Base-by-base conservation (phyloP, 768 basidiomycete species). In the Nidula microcarpa region DNA sequence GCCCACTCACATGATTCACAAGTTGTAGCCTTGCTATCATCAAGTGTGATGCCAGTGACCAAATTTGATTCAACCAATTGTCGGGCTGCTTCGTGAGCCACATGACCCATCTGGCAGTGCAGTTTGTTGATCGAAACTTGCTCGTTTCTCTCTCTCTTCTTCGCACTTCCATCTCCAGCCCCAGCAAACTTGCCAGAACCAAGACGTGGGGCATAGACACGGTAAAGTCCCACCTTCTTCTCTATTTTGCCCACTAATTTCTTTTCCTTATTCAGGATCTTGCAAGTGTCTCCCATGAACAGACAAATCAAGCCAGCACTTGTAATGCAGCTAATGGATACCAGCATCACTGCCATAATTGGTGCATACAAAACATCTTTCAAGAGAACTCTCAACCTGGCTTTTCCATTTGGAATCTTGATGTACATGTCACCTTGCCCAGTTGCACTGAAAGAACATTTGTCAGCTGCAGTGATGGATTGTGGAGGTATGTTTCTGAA, bases 301-400 rank as follows among this genome's bases (percentile, higher is more conserved):
- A 55, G 61, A 8, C 56, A 44, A 1, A 56, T 30, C 34, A 61
- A 66, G 2, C 73, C 69, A 6, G 47, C 41, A 2, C 71, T 59
- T 45, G 73, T 69, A 9, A 74, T 62, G 32, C 54, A 47, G 3
- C 70, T 66, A 43, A 72, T 62, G 1, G 69, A 74, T 11, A 74
- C 55, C 5, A 76, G 63, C 7, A 68, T 75, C 53, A 70, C 73
- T 2, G 68, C 65, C 7, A 73, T 62, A 30, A 72, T 67, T 0
- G 68, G 73, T 5, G 71, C 65, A 51, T 74, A 73, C 6, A 74
- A 55, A 16, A 74, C 72, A 44, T 72, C 58, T 2, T 58, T 66
- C n/a, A 75, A 60, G 5, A 53, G 52, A 2, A 72, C 50, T 11
- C 63, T 50, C 0, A 60, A 57, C 32, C 35, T n/a, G 32, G 65